A percentile compares a stretch with the other conserved stretches of the same genome.
Evolutionary conservation across 2,329 filamentous ascomycete species (phyloP).

Genomic region (Juglanconis juglandina): DNA sequence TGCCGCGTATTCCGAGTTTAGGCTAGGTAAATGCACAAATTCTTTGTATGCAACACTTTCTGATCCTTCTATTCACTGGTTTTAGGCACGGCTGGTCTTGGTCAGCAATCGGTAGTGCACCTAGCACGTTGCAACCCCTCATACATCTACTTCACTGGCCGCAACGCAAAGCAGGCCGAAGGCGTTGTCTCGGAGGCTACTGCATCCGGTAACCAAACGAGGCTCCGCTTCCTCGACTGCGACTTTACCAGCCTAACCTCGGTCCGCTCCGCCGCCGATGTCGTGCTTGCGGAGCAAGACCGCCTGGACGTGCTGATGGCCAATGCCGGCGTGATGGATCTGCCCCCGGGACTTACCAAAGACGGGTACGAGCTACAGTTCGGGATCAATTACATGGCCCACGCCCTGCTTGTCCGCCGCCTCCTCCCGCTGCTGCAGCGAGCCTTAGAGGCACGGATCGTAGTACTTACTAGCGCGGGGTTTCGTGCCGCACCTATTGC

Average conservation of each 20-base stretch:
- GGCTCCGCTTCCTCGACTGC: conserved; percentile 27
- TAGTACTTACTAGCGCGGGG: not conserved
- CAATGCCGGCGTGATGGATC: conserved; percentile 44
- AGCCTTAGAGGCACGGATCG: conserved; percentile 22
- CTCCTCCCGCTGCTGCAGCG: conserved; percentile 23
- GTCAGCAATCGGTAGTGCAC: not conserved
- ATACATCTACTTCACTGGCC: conserved; percentile 30
- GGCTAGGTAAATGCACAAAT: too few species aligned
- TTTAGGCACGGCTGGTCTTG: conserved; percentile 6
- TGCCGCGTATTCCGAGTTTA: too few species aligned
- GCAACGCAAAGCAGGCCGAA: conserved; percentile 37
- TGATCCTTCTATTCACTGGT: too few species aligned
- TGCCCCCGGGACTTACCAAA: conserved; percentile 32
- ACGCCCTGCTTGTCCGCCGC: conserved; percentile 36
- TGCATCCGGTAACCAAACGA: conserved; percentile 17
- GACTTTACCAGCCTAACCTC: conserved; percentile 29
- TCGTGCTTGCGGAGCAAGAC: not conserved
- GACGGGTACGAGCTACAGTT: conserved; percentile 49
- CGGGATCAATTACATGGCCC: conserved; percentile 47
- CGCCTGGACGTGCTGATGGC: conserved; percentile 41
- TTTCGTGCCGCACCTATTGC: conserved; percentile 9
- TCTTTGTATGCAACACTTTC: too few species aligned
- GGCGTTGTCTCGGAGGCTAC: conserved; percentile 32
- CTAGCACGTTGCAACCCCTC: not conserved
- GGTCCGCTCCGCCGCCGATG: conserved; percentile 24